Evolutionary conservation across 805 yeast species (phyloP), one percentile per base, ranked within the genome.

Genomic region (Lipomyces chichibuensis): DNA sequence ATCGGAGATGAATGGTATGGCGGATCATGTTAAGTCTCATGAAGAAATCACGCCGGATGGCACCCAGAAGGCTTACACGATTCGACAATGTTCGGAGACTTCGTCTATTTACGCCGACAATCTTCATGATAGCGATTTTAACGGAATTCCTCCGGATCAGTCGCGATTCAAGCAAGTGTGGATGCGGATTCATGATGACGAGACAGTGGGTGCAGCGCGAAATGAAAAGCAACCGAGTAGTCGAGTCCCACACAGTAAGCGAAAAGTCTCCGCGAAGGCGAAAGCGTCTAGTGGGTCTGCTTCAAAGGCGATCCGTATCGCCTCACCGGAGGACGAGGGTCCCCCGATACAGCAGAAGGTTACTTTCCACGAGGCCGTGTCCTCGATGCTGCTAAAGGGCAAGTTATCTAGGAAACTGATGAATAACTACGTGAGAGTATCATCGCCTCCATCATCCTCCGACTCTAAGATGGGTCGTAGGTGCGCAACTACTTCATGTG

Each of bases 141-240:
- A 25, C 17, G 55, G 55, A 23, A 25, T 52, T 25, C 55, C 55
- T 52, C 55, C 55, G 17, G 29, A 25, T 52, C n/a, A 25, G 32
- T 52, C 55, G 7, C 55, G 55, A 25, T 52, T 52, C 33, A 29
- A 25, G 29, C 25, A 52, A 29, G 55, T 52, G n/a, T 52, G 55
- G 55, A 52, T 29, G 33, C 55, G 23, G 9, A 23, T 23, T 25
- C 9, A 17, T 43, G 49, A 43, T n/a, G 20, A 17, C 49, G 49
- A 43, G 20, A 32, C n/a, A 3, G 17, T 17, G 55, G 3, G 27
- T 25, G 17, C 17, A 20, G 25, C 33, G 17, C 23, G 6, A 9
- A n/a, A 49, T 52, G n/a, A 17, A 9, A n/a, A 20, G 5, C 23
- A 49, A 23, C 11, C 53, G 20, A 49, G n/a, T 11, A 8, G 7